These are phyloP conservation scores for Cytospora piceae DNA, from an alignment of 2,329 filamentous ascomycete genomes.

Conservation along the genomic window DNA sequence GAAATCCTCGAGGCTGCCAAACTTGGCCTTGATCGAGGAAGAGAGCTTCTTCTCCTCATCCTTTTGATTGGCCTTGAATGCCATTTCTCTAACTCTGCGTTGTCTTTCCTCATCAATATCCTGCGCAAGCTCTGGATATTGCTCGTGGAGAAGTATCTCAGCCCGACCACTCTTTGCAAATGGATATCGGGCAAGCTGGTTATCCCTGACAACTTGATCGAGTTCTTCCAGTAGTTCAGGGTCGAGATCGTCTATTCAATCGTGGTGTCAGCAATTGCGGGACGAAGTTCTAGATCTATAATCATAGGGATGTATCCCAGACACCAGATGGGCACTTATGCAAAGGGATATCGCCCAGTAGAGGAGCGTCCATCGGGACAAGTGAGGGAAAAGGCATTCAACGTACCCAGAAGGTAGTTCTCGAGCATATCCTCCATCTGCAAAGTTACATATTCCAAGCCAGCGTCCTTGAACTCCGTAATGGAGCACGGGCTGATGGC, in stretches of 20 bases:
- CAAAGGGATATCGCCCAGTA: not conserved
- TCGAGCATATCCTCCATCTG: conserved; percentile 92
- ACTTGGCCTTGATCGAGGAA: conserved; percentile 62
- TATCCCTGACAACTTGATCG: conserved; percentile 77
- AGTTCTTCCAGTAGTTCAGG: conserved; percentile 80
- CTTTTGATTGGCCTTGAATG: conserved; percentile 64
- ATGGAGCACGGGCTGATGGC: conserved; percentile 83
- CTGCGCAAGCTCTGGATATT: conserved; percentile 63
- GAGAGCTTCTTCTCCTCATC: conserved; percentile 68
- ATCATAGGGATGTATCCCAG: not conserved
- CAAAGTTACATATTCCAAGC: conserved; percentile 87
- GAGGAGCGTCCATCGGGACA: not conserved
- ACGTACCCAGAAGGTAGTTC: conserved; percentile 72
- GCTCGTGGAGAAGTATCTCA: conserved; percentile 67
- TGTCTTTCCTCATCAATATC: conserved; percentile 72
- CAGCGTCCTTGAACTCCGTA: conserved; percentile 83
- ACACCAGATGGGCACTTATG: not conserved
- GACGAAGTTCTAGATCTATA: not conserved
- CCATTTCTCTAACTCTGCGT: conserved; percentile 75
- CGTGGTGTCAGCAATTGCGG: not conserved
- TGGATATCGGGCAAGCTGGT: conserved; percentile 78
- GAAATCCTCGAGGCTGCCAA: conserved; percentile 68
- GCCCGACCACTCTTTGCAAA: conserved; percentile 76
- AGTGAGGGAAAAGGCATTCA: not conserved
- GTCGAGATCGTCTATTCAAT: conserved; percentile 69